Evolutionary conservation across 2,329 filamentous ascomycete species (phyloP), one percentile per base, ranked within the genome.

Genomic region (Penicillium sp.): DNA sequence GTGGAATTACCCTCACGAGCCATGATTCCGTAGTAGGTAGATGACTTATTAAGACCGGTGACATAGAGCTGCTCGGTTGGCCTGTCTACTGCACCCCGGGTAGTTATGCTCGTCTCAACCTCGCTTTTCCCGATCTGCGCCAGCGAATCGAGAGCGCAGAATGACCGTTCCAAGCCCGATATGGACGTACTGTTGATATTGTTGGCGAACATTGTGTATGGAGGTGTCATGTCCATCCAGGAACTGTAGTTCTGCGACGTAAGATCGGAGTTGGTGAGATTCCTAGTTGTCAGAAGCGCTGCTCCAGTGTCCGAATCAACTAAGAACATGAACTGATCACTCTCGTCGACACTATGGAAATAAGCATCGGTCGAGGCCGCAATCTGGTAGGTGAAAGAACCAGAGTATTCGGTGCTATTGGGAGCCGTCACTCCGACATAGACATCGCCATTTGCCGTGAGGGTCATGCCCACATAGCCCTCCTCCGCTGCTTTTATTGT

Each of bases 21-120:
- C 13, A 96, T 72, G 46, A 89, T 83, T 0, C 82, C 88, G 33
- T 75, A 74, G 61, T 97, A 97, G n/a, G n/a, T n/a, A 0, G 70
- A 74, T 4, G 84, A 83, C 4, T 77, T 72, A 53, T 88, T 87
- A 35, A 98, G 77, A 0, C 83, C 81, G 33, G 78, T 81, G 41
- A 96, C 76, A 60, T 91, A 88, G 66, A 98, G 95, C 61, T 95
- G 88, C 65, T 95, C 84, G 65, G 89, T 90, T 1, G 87, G 87
- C 52, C 83, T 75, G 44, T 80, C n/a, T n/a, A n/a, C n/a, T n/a
- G n/a, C n/a, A n/a, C n/a, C n/a, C n/a, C n/a, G n/a, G n/a, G n/a
- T n/a, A n/a, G n/a, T n/a, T n/a, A n/a, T n/a, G n/a, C n/a, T n/a
- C n/a, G n/a, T 80, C 3, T 81, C 81, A 1, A 77, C 71, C 3